Evolutionary conservation across 495 filamentous ascomycete genomes (phyloP).

Genomic region (Aspergillus egyptiacus): DNA sequence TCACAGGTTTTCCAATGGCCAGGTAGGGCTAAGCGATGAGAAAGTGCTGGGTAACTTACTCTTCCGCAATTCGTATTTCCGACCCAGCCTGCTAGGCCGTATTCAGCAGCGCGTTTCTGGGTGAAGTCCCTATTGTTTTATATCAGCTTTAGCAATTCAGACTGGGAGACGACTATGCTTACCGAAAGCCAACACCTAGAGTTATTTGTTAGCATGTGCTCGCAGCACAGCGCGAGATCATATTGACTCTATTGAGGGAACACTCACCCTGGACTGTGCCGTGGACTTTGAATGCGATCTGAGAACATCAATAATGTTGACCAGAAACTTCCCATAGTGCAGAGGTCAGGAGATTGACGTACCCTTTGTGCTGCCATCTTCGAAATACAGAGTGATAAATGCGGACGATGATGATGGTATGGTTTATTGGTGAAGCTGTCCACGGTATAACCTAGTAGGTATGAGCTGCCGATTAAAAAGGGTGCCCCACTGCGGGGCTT

Average conservation of each 20-base stretch:
- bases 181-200: constrained; percentile 69
- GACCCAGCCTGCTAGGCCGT: constrained; percentile 72
- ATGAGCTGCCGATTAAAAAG: too few species aligned
- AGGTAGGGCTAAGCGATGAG: background rate
- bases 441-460: too few species aligned
- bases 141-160: background rate
- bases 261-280: constrained; percentile 47
- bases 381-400: background rate
- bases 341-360: background rate
- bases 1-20: background rate
- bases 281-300: constrained; percentile 49
- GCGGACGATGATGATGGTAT: too few species aligned
- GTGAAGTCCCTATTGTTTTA: constrained; percentile 56
- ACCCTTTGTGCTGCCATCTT: constrained; percentile 16
- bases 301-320: background rate
- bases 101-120: constrained; percentile 55
- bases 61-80: constrained; percentile 68
- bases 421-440: too few species aligned
- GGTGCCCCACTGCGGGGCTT: too few species aligned
- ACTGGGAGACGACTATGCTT: constrained; percentile 19
- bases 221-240: background rate
- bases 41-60: constrained; percentile 31
- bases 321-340: background rate
- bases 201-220: background rate
- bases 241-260: background rate